Conservation (phyloP, 2,329 filamentous ascomycete genomes). For the Chlorencoelia australis region DNA sequence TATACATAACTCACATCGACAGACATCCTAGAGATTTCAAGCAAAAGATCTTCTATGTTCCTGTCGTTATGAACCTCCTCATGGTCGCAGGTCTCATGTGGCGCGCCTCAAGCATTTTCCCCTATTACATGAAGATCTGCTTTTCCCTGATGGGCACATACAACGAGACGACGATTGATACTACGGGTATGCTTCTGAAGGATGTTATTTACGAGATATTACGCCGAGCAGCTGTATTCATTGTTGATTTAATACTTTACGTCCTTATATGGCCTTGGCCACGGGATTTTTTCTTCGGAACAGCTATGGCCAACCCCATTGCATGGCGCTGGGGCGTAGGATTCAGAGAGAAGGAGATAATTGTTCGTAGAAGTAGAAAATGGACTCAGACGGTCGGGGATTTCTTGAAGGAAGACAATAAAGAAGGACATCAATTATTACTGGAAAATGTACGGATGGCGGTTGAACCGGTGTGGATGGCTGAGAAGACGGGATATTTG, state of each 20-base stretch:
- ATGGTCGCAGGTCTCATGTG: conserved; percentile 55
- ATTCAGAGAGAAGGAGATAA: conserved; percentile 70
- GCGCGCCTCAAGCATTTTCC: conserved; percentile 58
- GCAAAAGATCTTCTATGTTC: conserved; percentile 71
- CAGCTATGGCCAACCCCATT: conserved; percentile 48
- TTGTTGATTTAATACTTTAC: conserved; percentile 62
- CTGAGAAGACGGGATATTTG: conserved; percentile 76
- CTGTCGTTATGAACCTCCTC: conserved; percentile 62
- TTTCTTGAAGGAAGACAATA: conserved; percentile 31
- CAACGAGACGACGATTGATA: conserved; percentile 57
- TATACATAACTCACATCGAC: conserved; percentile 85
- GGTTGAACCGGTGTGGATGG: conserved; percentile 54
- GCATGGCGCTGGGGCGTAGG: conserved; percentile 66
- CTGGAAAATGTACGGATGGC: conserved; percentile 55
- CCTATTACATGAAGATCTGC: conserved; percentile 50
- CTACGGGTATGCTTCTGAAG: conserved; percentile 43
- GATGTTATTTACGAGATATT: conserved; percentile 41
- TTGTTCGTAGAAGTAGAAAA: conserved; percentile 65
- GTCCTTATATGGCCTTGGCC: conserved; percentile 66
- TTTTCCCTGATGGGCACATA: conserved; percentile 22
- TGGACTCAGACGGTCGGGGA: conserved; percentile 51
- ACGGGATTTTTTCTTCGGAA: conserved; percentile 57
- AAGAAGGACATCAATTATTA: conserved; percentile 46
- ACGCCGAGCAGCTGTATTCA: conserved; percentile 51
- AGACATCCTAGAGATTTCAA: conserved; percentile 60